A percentile compares a stretch with the other conserved stretches of the same genome.
Conservation (phyloP, 345 rosid species). For the Geranium brycei region DNA sequence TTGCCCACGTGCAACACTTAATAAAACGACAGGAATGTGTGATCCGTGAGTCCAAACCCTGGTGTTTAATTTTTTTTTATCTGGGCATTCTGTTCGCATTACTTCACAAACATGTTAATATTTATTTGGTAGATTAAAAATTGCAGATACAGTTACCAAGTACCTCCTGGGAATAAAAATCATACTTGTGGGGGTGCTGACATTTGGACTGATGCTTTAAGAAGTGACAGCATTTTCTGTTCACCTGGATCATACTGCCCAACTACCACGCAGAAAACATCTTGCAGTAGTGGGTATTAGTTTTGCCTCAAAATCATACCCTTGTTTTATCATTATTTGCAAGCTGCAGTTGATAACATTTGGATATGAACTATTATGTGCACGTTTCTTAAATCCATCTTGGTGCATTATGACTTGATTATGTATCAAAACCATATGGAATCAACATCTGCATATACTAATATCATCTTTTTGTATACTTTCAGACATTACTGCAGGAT, state of each 20-base stretch:
- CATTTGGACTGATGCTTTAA: conserved; percentile 49
- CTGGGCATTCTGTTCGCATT: conserved; percentile 1
- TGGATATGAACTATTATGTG: background rate
- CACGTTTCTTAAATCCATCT: background rate
- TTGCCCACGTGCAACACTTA: conserved; percentile 70
- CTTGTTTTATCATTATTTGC: too few species aligned
- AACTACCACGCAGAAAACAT: conserved; percentile 35
- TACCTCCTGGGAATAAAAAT: conserved; percentile 53
- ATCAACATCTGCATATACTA: conserved; percentile 8
- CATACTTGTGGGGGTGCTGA: conserved; percentile 82
- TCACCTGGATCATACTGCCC: conserved; percentile 84
- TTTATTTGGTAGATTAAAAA: conserved; percentile 5
- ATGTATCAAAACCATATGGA: background rate
- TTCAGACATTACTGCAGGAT: conserved; percentile 67
- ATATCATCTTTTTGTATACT: conserved; percentile 13
- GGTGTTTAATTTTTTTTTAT: background rate
- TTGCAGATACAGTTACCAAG: conserved; percentile 65
- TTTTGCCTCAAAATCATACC: conserved; percentile 23
- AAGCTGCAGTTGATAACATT: too few species aligned
- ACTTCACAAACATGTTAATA: conserved; percentile 3
- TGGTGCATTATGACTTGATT: conserved; percentile 4
- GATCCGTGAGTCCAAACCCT: conserved; percentile 56
- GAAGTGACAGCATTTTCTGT: conserved; percentile 59
- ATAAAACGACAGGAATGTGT: conserved; percentile 55
- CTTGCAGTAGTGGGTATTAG: conserved; percentile 80